phyloP scores from a whole-genome alignment of 805 yeast species.

The Wickerhamiella kurtzmanii region DNA sequence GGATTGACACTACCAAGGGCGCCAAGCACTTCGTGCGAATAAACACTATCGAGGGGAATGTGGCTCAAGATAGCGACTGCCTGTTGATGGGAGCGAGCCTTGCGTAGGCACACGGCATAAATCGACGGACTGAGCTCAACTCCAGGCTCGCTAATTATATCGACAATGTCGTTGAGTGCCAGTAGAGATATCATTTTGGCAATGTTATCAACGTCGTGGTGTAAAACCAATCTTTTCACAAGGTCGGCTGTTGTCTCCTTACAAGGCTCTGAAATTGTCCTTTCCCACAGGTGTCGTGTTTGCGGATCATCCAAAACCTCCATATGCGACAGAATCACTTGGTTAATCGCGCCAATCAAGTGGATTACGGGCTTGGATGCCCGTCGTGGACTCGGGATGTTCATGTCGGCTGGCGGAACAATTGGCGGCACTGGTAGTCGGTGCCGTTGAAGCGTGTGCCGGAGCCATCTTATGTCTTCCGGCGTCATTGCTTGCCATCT shows the following conservation, averaged over 20 bases:
- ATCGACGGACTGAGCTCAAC: neutral
- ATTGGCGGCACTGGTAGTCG: constrained; percentile 1
- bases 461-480: constrained; percentile 13
- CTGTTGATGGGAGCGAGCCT: neutral
- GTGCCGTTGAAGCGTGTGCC: constrained; percentile 1
- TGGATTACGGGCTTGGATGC: constrained; percentile 4
- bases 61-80: constrained; percentile 1
- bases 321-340: constrained; percentile 1
- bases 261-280: neutral
- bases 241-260: neutral
- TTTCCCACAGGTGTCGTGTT: constrained; percentile 6
- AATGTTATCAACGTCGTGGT: neutral
- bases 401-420: neutral
- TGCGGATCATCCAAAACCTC: constrained; percentile 3
- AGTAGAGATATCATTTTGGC: neutral
- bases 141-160: neutral
- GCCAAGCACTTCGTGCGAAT: constrained; percentile 8
- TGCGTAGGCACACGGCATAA: neutral
- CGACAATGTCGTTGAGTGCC: neutral
- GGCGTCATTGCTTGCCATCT: constrained; percentile 12
- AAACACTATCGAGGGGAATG: constrained; percentile 6
- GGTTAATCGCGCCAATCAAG: constrained; percentile 7
- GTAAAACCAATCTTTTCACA: neutral
- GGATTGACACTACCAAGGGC: constrained; percentile 11
- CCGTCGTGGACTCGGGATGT: constrained; percentile 1